Evolutionary conservation across 352 stramenopile species (phyloP), one percentile per base, ranked within the genome.

Genomic region (Phytophthora pisi): DNA sequence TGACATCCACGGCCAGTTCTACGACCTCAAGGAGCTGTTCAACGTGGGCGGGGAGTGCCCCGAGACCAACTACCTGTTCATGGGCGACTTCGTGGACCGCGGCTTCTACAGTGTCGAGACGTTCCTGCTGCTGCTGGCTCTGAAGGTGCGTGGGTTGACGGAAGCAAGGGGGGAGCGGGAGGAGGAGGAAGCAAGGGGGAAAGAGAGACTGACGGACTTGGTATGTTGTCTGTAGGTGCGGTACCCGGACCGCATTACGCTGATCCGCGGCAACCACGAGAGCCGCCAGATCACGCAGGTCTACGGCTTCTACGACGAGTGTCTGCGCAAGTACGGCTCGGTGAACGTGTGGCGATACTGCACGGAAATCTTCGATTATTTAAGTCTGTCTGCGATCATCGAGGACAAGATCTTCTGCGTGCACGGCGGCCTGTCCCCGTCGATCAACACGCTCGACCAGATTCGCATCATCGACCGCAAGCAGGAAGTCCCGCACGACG

Each of bases 281-380:
- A 96, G 79, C 57, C 81, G 97, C 56, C 97, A 99, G 79, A 99
- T 99, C 74, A 99, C 97, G 18, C 96, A 99, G 75, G 97, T 99
- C 5, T 99, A 99, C 76, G 98, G 98, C 30, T 99, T 99, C 73
- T 99, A 99, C 75, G 98, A 99, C 74, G 98, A 99, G 78, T 99
- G 98, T 70, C 79, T 99, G 18, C 82, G 96, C 66, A 95, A 99
- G 75, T 99, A 99, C 76, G 97, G 97, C 36, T 98, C 85, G 30
- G 97, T 99, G 51, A 99, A 99, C 81, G 97, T 99, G 26, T 99
- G 97, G 97, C 86, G 92, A 45, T 99, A 99, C 78, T 99, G 97
- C 86, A 99, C 97, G 57, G 98, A 99, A 72, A 99, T 99, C 72
- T 99, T 99, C 72, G 98, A 99, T 82, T 99, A 99, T 88, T 91